These are phyloP conservation scores for Globisporangium perplexum DNA, from an alignment of 352 stramenopile species.

Conservation along the genomic window DNA sequence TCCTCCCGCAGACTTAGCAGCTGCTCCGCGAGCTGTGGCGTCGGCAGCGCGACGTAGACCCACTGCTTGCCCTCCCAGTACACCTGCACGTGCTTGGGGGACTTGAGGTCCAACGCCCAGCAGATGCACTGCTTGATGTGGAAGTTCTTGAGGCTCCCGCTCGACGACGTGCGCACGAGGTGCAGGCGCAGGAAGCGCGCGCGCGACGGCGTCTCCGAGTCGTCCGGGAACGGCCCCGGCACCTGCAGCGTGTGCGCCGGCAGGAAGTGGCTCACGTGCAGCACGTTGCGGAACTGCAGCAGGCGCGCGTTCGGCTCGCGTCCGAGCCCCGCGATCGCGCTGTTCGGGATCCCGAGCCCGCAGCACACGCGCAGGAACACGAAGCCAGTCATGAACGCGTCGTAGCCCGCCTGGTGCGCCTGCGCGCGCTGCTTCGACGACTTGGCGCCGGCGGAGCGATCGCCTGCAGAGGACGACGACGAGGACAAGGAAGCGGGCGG, in stretches of 20 bases:
- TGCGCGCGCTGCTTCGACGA: slow-evolving; percentile 17
- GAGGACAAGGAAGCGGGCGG: background rate
- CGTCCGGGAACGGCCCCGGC: slow-evolving; percentile 35
- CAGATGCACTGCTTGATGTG: slow-evolving; percentile 74
- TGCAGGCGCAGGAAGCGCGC: slow-evolving; percentile 47
- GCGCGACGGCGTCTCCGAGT: slow-evolving; percentile 40
- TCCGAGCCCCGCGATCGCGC: slow-evolving; percentile 32
- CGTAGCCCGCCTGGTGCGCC: slow-evolving; percentile 71
- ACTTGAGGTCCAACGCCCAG: slow-evolving; percentile 39
- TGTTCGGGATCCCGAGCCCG: slow-evolving; percentile 50
- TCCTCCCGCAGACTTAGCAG: slow-evolving; percentile 30
- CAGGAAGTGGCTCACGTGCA: slow-evolving; percentile 63
- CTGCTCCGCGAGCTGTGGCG: slow-evolving; percentile 23
- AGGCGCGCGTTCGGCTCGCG: slow-evolving; percentile 11
- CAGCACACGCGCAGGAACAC: slow-evolving; percentile 68
- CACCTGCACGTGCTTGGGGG: slow-evolving; percentile 33
- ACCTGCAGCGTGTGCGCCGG: slow-evolving; percentile 38
- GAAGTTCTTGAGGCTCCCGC: slow-evolving; percentile 46
- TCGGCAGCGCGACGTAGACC: slow-evolving; percentile 48
- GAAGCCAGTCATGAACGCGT: slow-evolving; percentile 75
- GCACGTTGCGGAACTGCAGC: slow-evolving; percentile 33
- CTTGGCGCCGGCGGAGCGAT: background rate
- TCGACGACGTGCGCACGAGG: slow-evolving; percentile 40
- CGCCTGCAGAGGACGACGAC: background rate
- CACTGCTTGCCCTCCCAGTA: slow-evolving; percentile 46